Percentiles rank a stretch among this genome's conserved stretches.
Conservation (phyloP, 2,329 filamentous ascomycete genomes). For the Trichoderma endophyticum region DNA sequence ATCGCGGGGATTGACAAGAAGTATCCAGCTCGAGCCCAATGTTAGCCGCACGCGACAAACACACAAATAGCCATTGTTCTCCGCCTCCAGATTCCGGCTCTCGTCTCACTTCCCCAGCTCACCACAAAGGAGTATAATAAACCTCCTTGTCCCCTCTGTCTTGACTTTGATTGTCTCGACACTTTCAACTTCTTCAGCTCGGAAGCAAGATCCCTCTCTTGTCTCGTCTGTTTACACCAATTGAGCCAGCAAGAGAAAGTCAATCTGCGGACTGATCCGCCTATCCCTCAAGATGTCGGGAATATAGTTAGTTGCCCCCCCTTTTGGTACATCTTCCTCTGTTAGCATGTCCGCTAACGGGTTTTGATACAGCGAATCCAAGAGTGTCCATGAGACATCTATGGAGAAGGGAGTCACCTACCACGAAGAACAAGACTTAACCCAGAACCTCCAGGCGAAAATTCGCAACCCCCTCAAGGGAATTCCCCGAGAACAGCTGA, state of each 20-base stretch:
- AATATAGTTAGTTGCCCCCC: constrained; percentile 14
- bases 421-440: constrained; percentile 36
- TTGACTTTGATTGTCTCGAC: constrained; percentile 12
- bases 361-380: constrained; percentile 18
- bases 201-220: neutral
- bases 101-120: constrained; percentile 14
- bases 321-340: neutral
- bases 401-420: constrained; percentile 28
- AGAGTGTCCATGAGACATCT: constrained; percentile 20
- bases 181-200: constrained; percentile 1
- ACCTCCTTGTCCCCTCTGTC: constrained; percentile 17
- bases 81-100: constrained; percentile 16
- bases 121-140: constrained; percentile 10
- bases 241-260: neutral
- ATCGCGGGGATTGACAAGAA: neutral
- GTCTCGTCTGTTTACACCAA: neutral
- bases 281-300: constrained; percentile 7
- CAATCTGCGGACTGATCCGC: neutral
- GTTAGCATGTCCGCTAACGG: constrained; percentile 5
- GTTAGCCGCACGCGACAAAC: constrained; percentile 14
- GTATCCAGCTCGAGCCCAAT: constrained; percentile 3
- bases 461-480: constrained; percentile 48
- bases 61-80: constrained; percentile 20
- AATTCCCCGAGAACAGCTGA: constrained; percentile 50
- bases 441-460: constrained; percentile 42